Evolutionary conservation across 2,329 filamentous ascomycete species (phyloP).

Genomic region (Exophiala sideris): DNA sequence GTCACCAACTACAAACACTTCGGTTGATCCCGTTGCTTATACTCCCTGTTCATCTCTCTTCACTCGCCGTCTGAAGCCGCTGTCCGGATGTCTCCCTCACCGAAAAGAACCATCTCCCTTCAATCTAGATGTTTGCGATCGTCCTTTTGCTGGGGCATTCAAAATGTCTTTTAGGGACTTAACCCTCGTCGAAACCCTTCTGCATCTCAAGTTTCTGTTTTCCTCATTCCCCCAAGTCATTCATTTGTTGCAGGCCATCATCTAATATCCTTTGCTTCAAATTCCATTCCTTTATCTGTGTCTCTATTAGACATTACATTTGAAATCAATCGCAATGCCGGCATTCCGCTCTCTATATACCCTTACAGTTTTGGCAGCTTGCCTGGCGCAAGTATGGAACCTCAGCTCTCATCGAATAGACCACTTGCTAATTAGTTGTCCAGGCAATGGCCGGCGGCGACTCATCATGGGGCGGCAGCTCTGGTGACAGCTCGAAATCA

Average conservation of each 20-base stretch:
- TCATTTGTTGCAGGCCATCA: constrained; percentile 26
- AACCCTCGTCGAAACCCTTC: constrained; percentile 8
- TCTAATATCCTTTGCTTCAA: constrained; percentile 13
- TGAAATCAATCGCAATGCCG: constrained; percentile 21
- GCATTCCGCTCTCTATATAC: constrained; percentile 24
- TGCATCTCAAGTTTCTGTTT: constrained; percentile 13
- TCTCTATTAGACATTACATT: neutral
- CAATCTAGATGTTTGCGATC: constrained; percentile 14
- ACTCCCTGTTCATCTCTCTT: constrained; percentile 9
- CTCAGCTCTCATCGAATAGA: neutral
- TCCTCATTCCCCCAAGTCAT: constrained; percentile 15
- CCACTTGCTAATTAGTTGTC: neutral
- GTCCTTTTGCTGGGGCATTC: constrained; percentile 4
- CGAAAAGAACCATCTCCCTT: constrained; percentile 19
- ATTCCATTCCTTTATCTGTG: constrained; percentile 14
- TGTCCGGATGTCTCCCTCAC: constrained; percentile 23
- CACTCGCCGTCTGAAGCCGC: constrained; percentile 24
- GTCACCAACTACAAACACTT: constrained; percentile 8
- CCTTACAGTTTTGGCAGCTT: constrained; percentile 24
- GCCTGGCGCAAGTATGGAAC: constrained; percentile 28
- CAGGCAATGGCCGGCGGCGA: constrained; percentile 15
- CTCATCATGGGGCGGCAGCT: neutral
- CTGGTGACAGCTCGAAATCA: neutral
- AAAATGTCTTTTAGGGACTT: constrained; percentile 22
- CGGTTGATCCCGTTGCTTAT: constrained; percentile 8